Evolutionary conservation across 2,329 filamentous ascomycete species (phyloP), one percentile per base, ranked within the genome.

Genomic region (Aureobasidium leucospermi): DNA sequence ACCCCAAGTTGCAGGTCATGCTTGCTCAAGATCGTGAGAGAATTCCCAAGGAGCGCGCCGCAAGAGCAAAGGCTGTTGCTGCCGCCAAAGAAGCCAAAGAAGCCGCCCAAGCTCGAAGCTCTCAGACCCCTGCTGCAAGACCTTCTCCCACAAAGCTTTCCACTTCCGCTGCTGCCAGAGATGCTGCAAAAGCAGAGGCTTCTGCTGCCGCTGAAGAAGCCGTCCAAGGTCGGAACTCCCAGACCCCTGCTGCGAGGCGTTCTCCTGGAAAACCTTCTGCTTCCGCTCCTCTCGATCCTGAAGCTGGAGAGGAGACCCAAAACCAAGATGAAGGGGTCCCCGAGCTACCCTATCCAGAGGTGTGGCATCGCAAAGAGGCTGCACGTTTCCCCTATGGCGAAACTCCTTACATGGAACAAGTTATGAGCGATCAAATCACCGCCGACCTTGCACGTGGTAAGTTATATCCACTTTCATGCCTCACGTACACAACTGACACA

Each of bases 321-420:
- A 3, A 23, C 23, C 23, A 23, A 23, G 2, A 23, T 23, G 23
- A 23, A 23, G 23, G 23, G 23, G 23, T 23, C 23, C 23, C 23
- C 6, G 47, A 49, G 8, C 63, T 71, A 61, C 68, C 69, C 4
- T 62, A 60, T 3, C 59, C 63, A 0, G 68, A 70, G 41, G 56
- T 67, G 39, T 71, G 69, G 68, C 65, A 70, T 51, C 62, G 67
- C 16, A 63, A 65, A 29, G 68, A 69, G 64, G 65, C 67, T 31
- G 61, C 64, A 3, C 63, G 59, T 51, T 70, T 71, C 55, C 64
- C 66, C 6, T 70, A 70, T 31, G 68, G 68, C 31, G 69, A 71
- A 60, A 71, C 68, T 42, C 65, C 66, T 34, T 64, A 63, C 38
- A 67, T 68, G 64, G 65, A 67, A 61, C 48, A 62, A 46, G 53